Evolutionary conservation across 306 rosid species (phyloP).

Genomic region (Quercus glauca): DNA sequence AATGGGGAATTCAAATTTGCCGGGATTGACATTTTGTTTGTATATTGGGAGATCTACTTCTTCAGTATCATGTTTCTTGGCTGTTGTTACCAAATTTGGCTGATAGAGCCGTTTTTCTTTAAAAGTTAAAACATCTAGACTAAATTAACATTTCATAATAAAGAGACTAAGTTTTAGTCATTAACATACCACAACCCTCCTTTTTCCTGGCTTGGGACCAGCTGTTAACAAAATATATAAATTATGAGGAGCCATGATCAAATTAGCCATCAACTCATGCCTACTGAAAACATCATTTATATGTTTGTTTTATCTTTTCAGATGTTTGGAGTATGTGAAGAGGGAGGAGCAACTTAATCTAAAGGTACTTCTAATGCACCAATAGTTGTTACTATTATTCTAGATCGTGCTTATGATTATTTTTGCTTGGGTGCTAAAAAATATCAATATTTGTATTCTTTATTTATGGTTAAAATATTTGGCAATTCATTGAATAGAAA

Average conservation of each 20-base stretch:
- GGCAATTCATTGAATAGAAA: background rate
- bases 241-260: background rate
- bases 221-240: background rate
- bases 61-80: background rate
- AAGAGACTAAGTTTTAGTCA: too few relatives aligned
- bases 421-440: background rate
- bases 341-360: constrained; percentile 46
- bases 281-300: background rate
- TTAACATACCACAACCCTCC: too few relatives aligned
- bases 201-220: too few relatives aligned
- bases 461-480: background rate
- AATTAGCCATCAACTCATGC: background rate
- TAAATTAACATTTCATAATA: background rate
- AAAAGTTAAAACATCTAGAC: background rate
- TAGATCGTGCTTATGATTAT: background rate
- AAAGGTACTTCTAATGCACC: constrained; percentile 51
- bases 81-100: background rate
- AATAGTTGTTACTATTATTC: constrained; percentile 2
- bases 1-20: background rate
- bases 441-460: background rate
- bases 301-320: constrained; percentile 26
- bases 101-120: background rate
- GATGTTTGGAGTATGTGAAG: constrained; percentile 58
- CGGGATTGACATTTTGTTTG: background rate
- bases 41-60: background rate